Percentiles rank a stretch among this genome's conserved stretches.
Evolutionary conservation across 371 early-diverging fungal species (phyloP).

Genomic region (Funneliformis caledonium): DNA sequence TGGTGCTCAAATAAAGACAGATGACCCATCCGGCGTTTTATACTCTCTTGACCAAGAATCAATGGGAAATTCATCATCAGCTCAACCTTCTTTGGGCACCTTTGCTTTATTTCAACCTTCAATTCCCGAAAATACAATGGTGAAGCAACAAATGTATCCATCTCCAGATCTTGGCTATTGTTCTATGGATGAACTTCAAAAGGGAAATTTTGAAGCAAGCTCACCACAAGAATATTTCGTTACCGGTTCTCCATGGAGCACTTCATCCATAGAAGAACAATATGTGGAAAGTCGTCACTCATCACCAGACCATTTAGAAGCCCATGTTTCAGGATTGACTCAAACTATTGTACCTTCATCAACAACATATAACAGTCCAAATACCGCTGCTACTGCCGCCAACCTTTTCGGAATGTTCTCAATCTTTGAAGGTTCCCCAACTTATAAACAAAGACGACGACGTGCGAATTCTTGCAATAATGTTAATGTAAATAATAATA

Average conservation of each 20-base stretch:
- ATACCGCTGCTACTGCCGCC: constrained; percentile 43
- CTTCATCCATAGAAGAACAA: constrained; percentile 16
- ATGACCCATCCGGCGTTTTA: constrained; percentile 19
- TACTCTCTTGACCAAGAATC: constrained; percentile 37
- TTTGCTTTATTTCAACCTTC: constrained; percentile 31
- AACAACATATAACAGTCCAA: constrained; percentile 11
- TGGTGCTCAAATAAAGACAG: constrained; percentile 25
- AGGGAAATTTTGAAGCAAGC: constrained; percentile 6
- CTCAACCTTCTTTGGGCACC: constrained; percentile 30
- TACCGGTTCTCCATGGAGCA: constrained; percentile 18
- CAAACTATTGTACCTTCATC: constrained; percentile 42
- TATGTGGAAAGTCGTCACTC: constrained; percentile 32
- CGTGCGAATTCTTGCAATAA: constrained; percentile 57
- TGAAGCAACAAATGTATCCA: constrained; percentile 33
- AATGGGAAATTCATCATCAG: constrained; percentile 13
- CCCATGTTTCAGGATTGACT: constrained; percentile 44
- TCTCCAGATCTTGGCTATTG: constrained; percentile 39
- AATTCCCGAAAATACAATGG: constrained; percentile 13
- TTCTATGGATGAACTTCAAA: constrained; percentile 37
- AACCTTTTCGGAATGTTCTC: constrained; percentile 67
- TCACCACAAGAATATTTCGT: constrained; percentile 25
- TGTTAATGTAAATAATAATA: constrained; percentile 24
- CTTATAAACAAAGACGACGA: constrained; percentile 74
- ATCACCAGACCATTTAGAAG: constrained; percentile 48
- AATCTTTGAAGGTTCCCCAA: constrained; percentile 72